Evolutionary conservation across 192 early-diverging fungal genomes (phyloP).

Genomic region (Neocallimastix lanati): DNA sequence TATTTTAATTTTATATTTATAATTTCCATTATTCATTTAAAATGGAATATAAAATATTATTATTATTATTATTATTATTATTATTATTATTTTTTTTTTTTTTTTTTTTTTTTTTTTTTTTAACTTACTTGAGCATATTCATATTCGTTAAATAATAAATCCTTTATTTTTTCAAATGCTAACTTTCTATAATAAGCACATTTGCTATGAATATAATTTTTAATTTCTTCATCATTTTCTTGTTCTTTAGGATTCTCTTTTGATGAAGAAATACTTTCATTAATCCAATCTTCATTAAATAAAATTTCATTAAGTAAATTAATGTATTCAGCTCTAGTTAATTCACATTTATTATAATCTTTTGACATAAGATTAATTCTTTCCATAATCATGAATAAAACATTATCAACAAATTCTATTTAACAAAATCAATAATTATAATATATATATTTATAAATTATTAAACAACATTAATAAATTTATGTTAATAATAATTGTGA

Average conservation of each 20-base stretch:
- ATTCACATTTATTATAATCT: conserved; percentile 15
- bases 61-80: too few species aligned
- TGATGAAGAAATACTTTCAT: background rate
- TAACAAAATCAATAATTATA: too few species aligned
- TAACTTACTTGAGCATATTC: background rate
- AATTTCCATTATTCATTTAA: too few species aligned
- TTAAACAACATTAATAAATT: too few species aligned
- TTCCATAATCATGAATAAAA: background rate
- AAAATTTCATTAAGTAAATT: conserved; percentile 30
- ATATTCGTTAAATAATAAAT: background rate
- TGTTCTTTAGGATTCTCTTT: background rate
- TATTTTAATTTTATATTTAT: too few species aligned
- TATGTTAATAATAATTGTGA: too few species aligned
- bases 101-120: too few species aligned
- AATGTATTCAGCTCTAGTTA: conserved; percentile 25
- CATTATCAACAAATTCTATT: background rate
- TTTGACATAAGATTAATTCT: background rate
- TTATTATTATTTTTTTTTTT: too few species aligned
- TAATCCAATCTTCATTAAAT: conserved; percentile 14
- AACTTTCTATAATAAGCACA: background rate
- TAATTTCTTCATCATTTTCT: conserved; percentile 11
- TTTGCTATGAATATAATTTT: conserved; percentile 4
- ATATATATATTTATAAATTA: too few species aligned
- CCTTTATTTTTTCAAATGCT: background rate
- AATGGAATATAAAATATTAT: too few species aligned